phyloP scores from a whole-genome alignment of 495 filamentous ascomycete genomes.

The Lineolata rhizophorae region DNA sequence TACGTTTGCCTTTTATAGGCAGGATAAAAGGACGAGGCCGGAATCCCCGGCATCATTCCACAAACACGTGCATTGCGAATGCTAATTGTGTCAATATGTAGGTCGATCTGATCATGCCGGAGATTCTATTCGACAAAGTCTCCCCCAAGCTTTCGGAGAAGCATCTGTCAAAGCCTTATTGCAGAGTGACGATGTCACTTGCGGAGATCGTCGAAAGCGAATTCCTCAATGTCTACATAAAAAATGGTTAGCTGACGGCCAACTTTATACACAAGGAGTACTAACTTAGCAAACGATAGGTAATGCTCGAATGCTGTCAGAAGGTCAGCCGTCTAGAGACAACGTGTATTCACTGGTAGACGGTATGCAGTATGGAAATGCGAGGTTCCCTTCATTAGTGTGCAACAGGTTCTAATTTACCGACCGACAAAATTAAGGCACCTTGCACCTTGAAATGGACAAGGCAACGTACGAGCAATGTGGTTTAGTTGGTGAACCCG shows the following conservation, averaged over 20 bases:
- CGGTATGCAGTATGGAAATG: conserved; percentile 23
- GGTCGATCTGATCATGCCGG: conserved; percentile 56
- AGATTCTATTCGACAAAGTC: conserved; percentile 33
- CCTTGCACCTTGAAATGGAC: conserved; percentile 55
- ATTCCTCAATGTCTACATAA: conserved; percentile 77
- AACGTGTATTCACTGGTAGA: conserved; percentile 54
- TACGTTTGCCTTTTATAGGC: neutral
- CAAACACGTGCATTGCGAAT: too few species aligned
- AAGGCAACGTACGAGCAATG: conserved; percentile 71
- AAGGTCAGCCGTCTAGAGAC: conserved; percentile 59
- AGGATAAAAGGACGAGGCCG: too few species aligned
- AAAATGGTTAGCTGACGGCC: too few species aligned
- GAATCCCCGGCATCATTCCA: too few species aligned
- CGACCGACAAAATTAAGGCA: conserved; percentile 24
- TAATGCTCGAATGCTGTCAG: conserved; percentile 75
- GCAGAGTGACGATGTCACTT: conserved; percentile 53
- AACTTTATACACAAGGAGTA: too few species aligned
- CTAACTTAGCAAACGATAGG: too few species aligned
- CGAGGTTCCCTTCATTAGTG: neutral
- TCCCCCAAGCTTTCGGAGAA: conserved; percentile 11
- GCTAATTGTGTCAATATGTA: conserved; percentile 13
- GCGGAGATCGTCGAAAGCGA: conserved; percentile 45
- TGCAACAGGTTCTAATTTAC: neutral
- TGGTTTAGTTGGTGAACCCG: conserved; percentile 57
- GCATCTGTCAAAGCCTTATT: conserved; percentile 28